Percentiles rank a stretch among this genome's conserved stretches.
phyloP scores from a whole-genome alignment of 169 alveolate genomes.

The Babesia ovata region DNA sequence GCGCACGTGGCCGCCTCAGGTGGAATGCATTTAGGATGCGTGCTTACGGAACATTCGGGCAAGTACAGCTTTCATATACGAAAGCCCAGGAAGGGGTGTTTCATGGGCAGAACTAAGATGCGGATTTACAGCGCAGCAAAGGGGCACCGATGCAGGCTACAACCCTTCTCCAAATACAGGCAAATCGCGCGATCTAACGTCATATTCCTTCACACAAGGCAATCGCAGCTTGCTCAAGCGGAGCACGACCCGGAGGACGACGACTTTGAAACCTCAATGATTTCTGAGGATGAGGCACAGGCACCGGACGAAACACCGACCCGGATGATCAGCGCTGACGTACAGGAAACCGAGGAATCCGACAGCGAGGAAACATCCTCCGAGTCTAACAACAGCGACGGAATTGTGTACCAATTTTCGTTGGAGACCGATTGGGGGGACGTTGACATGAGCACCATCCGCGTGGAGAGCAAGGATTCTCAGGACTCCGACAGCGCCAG shows the following conservation, averaged over 20 bases:
- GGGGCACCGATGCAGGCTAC: neutral
- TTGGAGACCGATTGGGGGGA: neutral
- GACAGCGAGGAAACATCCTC: slow-evolving; percentile 7
- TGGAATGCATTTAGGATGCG: neutral
- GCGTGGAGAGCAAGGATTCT: no score
- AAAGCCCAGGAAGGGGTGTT: slow-evolving; percentile 3
- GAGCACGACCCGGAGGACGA: slow-evolving; percentile 21
- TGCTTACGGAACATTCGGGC: neutral
- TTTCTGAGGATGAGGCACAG: neutral
- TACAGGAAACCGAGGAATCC: slow-evolving; percentile 14
- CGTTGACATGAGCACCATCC: no score
- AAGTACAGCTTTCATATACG: neutral
- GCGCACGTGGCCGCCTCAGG: neutral
- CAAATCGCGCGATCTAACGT: neutral
- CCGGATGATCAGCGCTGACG: neutral
- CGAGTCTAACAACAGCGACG: slow-evolving; percentile 4
- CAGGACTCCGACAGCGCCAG: no score
- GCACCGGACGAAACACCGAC: neutral
- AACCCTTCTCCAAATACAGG: neutral
- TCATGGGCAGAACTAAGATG: neutral
- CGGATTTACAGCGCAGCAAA: slow-evolving; percentile 21
- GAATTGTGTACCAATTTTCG: neutral
- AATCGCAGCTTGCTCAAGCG: neutral
- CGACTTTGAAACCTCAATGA: slow-evolving; percentile 9
- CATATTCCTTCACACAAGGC: slow-evolving; percentile 6